Evolutionary conservation across 495 filamentous ascomycete species (phyloP).

Genomic region (Penicillium ucsense): DNA sequence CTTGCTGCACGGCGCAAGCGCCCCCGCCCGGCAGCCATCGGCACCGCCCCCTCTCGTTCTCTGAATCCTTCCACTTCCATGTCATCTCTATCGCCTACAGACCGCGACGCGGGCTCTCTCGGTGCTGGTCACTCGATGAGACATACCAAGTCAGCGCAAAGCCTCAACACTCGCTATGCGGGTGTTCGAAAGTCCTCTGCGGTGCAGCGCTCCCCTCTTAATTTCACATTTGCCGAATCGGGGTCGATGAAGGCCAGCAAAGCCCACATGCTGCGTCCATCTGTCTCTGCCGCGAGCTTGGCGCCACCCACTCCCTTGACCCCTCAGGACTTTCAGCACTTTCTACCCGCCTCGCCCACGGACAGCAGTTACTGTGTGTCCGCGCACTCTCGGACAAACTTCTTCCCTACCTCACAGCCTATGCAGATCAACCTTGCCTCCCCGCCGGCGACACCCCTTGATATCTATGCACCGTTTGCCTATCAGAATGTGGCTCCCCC

Average conservation of each 20-base stretch:
- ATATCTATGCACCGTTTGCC: conserved; percentile 30
- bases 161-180: conserved; percentile 39
- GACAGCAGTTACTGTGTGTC: conserved; percentile 34
- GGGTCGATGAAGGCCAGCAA: conserved; percentile 31
- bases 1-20: conserved; percentile 46
- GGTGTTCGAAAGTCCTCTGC: conserved; percentile 42
- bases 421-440: conserved; percentile 41
- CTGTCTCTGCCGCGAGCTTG: conserved; percentile 28
- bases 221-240: conserved; percentile 39
- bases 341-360: conserved; percentile 31
- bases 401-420: conserved; percentile 34
- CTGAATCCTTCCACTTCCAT: conserved; percentile 32
- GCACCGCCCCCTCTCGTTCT: conserved; percentile 29
- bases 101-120: conserved; percentile 24
- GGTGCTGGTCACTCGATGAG: conserved; percentile 31
- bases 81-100: conserved; percentile 32
- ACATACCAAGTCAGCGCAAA: conserved; percentile 46
- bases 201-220: conserved; percentile 45
- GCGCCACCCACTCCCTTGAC: conserved; percentile 41
- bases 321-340: conserved; percentile 35
- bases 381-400: conserved; percentile 25
- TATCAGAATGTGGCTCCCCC: conserved; percentile 32
- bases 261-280: conserved; percentile 31
- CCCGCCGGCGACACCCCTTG: conserved; percentile 36
- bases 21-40: conserved; percentile 44